These are phyloP conservation scores for Aureobasidium namibiae DNA, from an alignment of 2,329 filamentous ascomycete species.

Conservation along the genomic window DNA sequence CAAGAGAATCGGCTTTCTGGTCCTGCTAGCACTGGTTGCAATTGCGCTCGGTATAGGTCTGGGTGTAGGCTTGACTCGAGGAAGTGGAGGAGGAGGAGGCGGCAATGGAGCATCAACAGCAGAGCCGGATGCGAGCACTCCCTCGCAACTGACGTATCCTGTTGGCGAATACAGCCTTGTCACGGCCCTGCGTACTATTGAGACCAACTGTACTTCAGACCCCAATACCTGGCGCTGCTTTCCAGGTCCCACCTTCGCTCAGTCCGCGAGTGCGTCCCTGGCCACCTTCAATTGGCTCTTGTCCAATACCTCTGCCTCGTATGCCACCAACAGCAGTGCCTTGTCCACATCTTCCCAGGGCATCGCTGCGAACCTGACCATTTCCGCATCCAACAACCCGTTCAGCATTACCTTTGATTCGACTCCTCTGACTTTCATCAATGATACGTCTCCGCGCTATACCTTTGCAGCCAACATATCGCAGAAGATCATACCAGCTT, in stretches of 20 bases:
- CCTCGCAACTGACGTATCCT: conserved; percentile 41
- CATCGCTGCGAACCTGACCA: conserved; percentile 27
- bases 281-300: conserved; percentile 56
- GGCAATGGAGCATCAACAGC: conserved; percentile 13
- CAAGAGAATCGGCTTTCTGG: conserved; percentile 28
- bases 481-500: conserved; percentile 45
- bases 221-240: conserved; percentile 55
- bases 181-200: conserved; percentile 47
- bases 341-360: conserved; percentile 47
- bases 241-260: conserved; percentile 45
- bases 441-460: conserved; percentile 45
- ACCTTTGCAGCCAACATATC: conserved; percentile 47
- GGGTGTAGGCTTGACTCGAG: conserved; percentile 23
- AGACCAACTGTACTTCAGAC: conserved; percentile 51
- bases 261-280: conserved; percentile 31
- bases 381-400: conserved; percentile 47
- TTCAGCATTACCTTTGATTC: conserved; percentile 51
- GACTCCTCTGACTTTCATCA: conserved; percentile 41
- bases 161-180: conserved; percentile 54
- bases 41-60: conserved; percentile 33
- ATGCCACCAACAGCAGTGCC: conserved; percentile 42
- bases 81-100: background rate
- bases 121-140: conserved; percentile 10
- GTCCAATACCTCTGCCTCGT: conserved; percentile 29
- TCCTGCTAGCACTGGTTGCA: conserved; percentile 24